phyloP scores from a whole-genome alignment of 345 rosid species.

The Camelina neglecta region DNA sequence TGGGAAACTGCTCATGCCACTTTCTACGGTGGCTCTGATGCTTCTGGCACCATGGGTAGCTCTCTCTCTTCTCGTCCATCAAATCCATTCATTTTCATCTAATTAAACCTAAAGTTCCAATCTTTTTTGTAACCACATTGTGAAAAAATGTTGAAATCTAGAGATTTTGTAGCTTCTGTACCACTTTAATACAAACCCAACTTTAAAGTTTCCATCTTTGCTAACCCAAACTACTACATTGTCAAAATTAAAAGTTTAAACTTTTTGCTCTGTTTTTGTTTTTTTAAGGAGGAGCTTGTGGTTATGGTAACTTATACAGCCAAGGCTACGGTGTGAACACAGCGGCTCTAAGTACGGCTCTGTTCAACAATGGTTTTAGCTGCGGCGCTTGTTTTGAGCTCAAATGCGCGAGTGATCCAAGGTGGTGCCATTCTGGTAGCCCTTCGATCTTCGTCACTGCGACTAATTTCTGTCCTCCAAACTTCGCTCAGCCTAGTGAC shows the following conservation, averaged over 20 bases:
- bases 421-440: conserved; percentile 66
- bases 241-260: conserved; percentile 21
- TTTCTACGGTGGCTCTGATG: conserved; percentile 88
- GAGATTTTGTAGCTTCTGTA: not conserved
- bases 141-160: conserved; percentile 7
- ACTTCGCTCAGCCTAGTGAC: conserved; percentile 63
- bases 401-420: conserved; percentile 59
- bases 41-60: conserved; percentile 92
- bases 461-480: conserved; percentile 67
- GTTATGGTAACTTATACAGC: conserved; percentile 76
- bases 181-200: not conserved
- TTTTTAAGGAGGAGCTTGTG: conserved; percentile 72
- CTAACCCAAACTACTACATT: conserved; percentile 17
- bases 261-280: conserved; percentile 1
- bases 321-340: conserved; percentile 80
- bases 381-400: conserved; percentile 81
- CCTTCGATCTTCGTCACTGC: conserved; percentile 72
- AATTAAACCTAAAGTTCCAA: conserved; percentile 4
- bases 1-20: conserved; percentile 93
- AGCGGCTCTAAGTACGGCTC: conserved; percentile 74
- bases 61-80: not conserved
- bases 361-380: conserved; percentile 70
- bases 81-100: not conserved
- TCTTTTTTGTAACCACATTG: conserved; percentile 24
- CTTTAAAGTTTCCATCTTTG: not conserved